Evolutionary conservation across 345 rosid genomes (phyloP), one percentile per base, ranked within the genome.

Genomic region (Orychophragmus violaceus): DNA sequence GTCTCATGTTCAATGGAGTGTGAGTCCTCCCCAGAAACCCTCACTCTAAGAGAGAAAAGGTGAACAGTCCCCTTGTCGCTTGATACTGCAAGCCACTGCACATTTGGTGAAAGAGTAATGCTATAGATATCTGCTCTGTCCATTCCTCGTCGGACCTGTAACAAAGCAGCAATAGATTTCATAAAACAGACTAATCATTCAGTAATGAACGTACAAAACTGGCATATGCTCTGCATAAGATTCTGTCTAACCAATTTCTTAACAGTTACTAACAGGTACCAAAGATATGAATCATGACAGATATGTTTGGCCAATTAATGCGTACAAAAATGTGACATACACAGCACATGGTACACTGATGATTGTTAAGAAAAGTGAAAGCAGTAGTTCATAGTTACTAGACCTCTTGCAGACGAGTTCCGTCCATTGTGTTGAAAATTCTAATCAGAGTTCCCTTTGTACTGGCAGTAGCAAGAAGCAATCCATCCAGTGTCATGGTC

Each of bases 381-480:
- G 50, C 29, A 69, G 35, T 42, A 62, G 48, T 44, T 63, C 37
- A 71, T 45, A 44, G 67, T 37, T 59, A 58, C 24, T 30, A 39
- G 72, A 93, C 97, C 97, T 93, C 97, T 81, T 88, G 97, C 66
- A 86, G 75, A 62, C 75, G 84, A 73, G 89, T 84, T 44, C 98
- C 98, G 53, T 93, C 98, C 87, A 93, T 75, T 7, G 97, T 90
- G 78, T 90, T 93, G 79, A 86, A 93, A 67, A 93, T 90, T 81
- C 98, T 82, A 44, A 86, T 82, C 79, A 93, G 80, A 28, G 97
- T 93, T 54, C 97, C 98, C 77, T 76, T 89, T 33, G 85, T 79
- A 78, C 97, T 93, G 21, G 97, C 95, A 69, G 96, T 93, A 12
- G 97, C 97, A 27, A 93, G 96, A 60, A 93, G 87, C 45, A 87